Base-by-base conservation (phyloP, 306 rosid genomes). In the Begonia fuchsioides region DNA sequence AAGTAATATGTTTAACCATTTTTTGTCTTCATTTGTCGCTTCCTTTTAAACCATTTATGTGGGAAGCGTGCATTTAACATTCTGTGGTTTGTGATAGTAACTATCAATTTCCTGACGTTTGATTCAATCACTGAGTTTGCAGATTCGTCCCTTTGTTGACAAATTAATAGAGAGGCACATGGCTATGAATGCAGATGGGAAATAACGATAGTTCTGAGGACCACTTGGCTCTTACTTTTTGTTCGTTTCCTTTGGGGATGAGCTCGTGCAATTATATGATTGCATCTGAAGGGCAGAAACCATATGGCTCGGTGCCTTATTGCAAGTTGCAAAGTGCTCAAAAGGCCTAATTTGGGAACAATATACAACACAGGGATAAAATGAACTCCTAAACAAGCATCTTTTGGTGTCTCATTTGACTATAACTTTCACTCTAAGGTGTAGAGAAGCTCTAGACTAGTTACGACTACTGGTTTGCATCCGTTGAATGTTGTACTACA, bases 131-230 rank as follows among this genome's bases (percentile, higher is more conserved):
- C 61, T 59, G 54, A 45, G 56, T 51, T 12, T 81, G 80, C 94
- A 90, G 92, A 79, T 77, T 44, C 98, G 92, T 56, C 70, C 98
- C 44, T 90, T 85, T 73, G 95, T 90, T 67, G 98, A 92, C 66
- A 70, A 61, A 64, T 72, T 92, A 75, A 81, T 85, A 50, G 95
- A 81, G 72, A 90, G 80, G 72, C 86, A 90, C 72, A 79, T 77
- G 94, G 65, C 69, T 38, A 49, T 18, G 17, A 79, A 76, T 64
- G 62, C 82, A 6, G 62, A 43, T 50, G 40, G 13, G 66, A 84
- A 77, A 68, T 71, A 80, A 15, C 77, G 70, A 77, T 57, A 65
- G 44, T 65, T 49, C 15, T 15, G 17, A 11, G 60, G 66, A 55
- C 49, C 60, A 63, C 57, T 52, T 54, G 32, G 52, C 59, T 45